Evolutionary conservation across 257 asterid genomes (phyloP).

Genomic region (Rubia yunnanensis): DNA sequence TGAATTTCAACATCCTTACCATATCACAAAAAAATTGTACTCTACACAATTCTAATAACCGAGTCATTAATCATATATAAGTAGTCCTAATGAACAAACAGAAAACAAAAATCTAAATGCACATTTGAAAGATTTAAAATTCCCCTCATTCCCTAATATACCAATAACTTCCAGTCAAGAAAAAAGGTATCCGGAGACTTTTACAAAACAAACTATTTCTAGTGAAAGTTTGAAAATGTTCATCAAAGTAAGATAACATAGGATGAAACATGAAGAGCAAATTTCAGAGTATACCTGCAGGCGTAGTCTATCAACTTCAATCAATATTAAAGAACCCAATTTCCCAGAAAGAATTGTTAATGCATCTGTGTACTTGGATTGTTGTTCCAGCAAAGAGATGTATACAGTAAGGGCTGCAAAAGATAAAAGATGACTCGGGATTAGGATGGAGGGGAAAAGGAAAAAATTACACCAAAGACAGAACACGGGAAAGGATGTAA

Average conservation of each 20-base stretch:
- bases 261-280: slow-evolving; percentile 9
- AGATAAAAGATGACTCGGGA: slow-evolving; percentile 29
- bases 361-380: slow-evolving; percentile 72
- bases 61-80: neutral
- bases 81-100: neutral
- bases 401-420: slow-evolving; percentile 88
- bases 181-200: neutral
- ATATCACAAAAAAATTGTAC: neutral
- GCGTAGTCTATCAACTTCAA: slow-evolving; percentile 83
- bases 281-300: slow-evolving; percentile 64
- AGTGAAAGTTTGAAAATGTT: neutral
- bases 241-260: neutral
- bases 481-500: slow-evolving; percentile 14
- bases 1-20: neutral
- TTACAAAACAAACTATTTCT: neutral
- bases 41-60: no score
- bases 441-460: slow-evolving; percentile 5
- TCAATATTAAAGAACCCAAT: slow-evolving; percentile 87
- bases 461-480: slow-evolving; percentile 13
- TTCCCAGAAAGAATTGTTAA: slow-evolving; percentile 78
- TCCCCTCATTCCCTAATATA: no score
- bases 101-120: neutral
- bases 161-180: neutral
- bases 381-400: slow-evolving; percentile 82
- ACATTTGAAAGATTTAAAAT: neutral